A percentile compares a stretch with the other conserved stretches of the same genome.
Evolutionary conservation across 2,329 filamentous ascomycete species (phyloP).

Genomic region (Paecilomyces niveus): DNA sequence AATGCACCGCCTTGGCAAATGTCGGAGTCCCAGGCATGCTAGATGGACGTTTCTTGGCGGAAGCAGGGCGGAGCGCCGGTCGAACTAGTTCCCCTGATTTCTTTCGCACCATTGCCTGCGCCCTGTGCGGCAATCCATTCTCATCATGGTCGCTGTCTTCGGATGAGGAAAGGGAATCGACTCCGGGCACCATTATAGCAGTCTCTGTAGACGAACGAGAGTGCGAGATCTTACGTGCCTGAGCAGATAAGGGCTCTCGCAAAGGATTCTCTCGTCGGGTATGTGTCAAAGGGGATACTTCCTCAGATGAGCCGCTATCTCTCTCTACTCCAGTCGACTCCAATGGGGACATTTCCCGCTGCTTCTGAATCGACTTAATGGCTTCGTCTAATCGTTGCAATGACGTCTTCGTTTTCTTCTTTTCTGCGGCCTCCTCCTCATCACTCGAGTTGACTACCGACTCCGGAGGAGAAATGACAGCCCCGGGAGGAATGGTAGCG

Average conservation of each 20-base stretch:
- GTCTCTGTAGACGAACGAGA: constrained; percentile 55
- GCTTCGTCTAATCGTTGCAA: constrained; percentile 70
- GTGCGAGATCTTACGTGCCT: constrained; percentile 55
- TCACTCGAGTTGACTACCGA: constrained; percentile 76
- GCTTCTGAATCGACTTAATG: constrained; percentile 65
- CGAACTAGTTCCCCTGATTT: constrained; percentile 96
- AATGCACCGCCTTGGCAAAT: constrained; percentile 95
- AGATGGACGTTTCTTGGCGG: constrained; percentile 68
- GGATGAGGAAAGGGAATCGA: constrained; percentile 32
- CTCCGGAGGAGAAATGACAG: constrained; percentile 85
- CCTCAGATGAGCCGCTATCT: constrained; percentile 8
- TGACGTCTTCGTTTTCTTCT: constrained; percentile 38
- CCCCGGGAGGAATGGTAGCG: constrained; percentile 70
- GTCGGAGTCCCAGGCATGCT: constrained; percentile 98
- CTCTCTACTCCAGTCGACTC: neutral
- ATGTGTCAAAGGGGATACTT: constrained; percentile 1
- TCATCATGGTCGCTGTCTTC: constrained; percentile 50
- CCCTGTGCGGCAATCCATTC: constrained; percentile 53
- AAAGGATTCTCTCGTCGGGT: constrained; percentile 13
- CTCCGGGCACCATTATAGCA: constrained; percentile 38
- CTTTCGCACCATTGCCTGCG: constrained; percentile 87
- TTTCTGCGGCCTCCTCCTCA: constrained; percentile 57
- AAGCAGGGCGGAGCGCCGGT: constrained; percentile 75
- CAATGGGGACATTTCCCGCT: constrained; percentile 17
- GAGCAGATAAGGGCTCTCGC: constrained; percentile 43